Evolutionary conservation across 1,284 basidiomycete species (phyloP).

Genomic region (Phlebopus sp.): DNA sequence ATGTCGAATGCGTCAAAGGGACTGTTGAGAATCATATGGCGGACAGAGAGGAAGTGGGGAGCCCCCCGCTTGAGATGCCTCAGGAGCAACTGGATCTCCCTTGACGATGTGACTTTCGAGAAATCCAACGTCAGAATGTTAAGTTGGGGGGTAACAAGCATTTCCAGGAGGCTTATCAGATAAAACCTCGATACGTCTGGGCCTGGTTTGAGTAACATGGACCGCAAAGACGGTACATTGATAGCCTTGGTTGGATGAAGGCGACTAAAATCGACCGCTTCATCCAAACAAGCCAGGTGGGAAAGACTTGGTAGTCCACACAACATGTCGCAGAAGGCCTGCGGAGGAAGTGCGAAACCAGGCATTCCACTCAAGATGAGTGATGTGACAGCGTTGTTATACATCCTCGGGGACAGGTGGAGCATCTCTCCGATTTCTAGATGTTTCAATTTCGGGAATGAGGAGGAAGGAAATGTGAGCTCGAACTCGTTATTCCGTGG

Average conservation of each 20-base stretch:
- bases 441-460: slow-evolving; percentile 22
- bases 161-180: slow-evolving; percentile 25
- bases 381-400: slow-evolving; percentile 19
- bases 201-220: slow-evolving; percentile 23
- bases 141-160: slow-evolving; percentile 21
- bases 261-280: slow-evolving; percentile 30
- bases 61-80: slow-evolving; percentile 27
- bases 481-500: slow-evolving; percentile 14
- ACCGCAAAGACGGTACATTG: slow-evolving; percentile 22
- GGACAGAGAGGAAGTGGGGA: slow-evolving; percentile 25
- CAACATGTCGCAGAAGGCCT: slow-evolving; percentile 20
- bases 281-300: slow-evolving; percentile 25
- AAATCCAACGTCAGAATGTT: slow-evolving; percentile 27
- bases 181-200: slow-evolving; percentile 29
- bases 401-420: slow-evolving; percentile 17
- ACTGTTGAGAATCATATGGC: slow-evolving; percentile 18
- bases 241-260: slow-evolving; percentile 6
- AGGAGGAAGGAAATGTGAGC: slow-evolving; percentile 19
- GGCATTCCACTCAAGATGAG: slow-evolving; percentile 26
- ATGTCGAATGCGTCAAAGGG: slow-evolving; percentile 28
- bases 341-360: slow-evolving; percentile 19
- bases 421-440: slow-evolving; percentile 23
- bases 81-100: slow-evolving; percentile 29
- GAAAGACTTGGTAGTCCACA: slow-evolving; percentile 24
- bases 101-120: slow-evolving; percentile 22